phyloP scores from a whole-genome alignment of 192 early-diverging fungal genomes.

The Backusella luteola region DNA sequence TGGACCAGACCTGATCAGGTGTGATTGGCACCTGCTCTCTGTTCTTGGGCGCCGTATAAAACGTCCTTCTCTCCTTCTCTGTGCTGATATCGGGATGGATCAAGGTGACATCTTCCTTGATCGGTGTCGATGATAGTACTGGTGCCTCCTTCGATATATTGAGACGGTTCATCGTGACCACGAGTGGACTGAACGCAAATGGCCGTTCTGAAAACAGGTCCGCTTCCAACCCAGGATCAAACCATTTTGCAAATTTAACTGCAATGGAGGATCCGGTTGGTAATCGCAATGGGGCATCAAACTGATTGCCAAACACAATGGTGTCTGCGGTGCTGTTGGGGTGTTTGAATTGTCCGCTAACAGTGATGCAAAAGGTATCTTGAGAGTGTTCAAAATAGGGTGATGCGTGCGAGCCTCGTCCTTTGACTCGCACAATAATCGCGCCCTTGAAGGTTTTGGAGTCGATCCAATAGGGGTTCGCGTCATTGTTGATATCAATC shows the following conservation, averaged over 20 bases:
- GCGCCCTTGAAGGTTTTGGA: slow-evolving; percentile 61
- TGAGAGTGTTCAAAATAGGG: slow-evolving; percentile 60
- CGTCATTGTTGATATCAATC: slow-evolving; percentile 63
- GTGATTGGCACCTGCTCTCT: slow-evolving; percentile 48
- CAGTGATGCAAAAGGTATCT: slow-evolving; percentile 69
- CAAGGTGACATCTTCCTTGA: slow-evolving; percentile 21
- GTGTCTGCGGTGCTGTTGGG: slow-evolving; percentile 55
- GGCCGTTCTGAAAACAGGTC: slow-evolving; percentile 72
- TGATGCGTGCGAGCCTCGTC: slow-evolving; percentile 23
- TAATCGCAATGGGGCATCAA: slow-evolving; percentile 64
- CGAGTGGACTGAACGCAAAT: slow-evolving; percentile 67
- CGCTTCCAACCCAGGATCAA: slow-evolving; percentile 72
- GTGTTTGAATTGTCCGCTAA: slow-evolving; percentile 72
- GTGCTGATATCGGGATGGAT: slow-evolving; percentile 6
- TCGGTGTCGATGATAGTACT: slow-evolving; percentile 33
- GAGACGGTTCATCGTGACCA: slow-evolving; percentile 75
- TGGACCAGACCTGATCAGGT: slow-evolving; percentile 69
- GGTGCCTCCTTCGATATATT: slow-evolving; percentile 42
- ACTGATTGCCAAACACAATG: slow-evolving; percentile 77
- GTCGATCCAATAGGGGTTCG: slow-evolving; percentile 60
- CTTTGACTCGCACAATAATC: slow-evolving; percentile 60
- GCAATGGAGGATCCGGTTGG: slow-evolving; percentile 72
- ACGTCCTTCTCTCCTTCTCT: slow-evolving; percentile 13
- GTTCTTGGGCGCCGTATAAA: slow-evolving; percentile 40
- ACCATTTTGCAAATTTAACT: slow-evolving; percentile 68